Evolutionary conservation across 176 grass and related monocot species (phyloP).

Genomic region (Triticum timopheevii): DNA sequence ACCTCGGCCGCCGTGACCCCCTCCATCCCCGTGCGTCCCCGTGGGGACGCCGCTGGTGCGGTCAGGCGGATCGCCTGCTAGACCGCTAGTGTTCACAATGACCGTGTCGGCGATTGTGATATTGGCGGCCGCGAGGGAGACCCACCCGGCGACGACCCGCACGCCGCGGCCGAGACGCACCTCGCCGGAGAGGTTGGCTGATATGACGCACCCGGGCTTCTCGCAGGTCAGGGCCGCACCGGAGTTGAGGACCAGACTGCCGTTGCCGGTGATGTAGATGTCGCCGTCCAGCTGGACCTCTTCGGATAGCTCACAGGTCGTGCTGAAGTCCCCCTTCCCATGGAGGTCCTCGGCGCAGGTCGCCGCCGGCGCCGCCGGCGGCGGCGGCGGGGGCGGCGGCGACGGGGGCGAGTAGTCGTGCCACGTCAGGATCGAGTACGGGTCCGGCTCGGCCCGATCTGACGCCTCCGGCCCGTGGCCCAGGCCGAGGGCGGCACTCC

Average conservation of each 20-base stretch:
- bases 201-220: constrained; percentile 62
- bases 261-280: constrained; percentile 74
- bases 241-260: constrained; percentile 71
- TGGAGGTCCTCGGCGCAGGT: constrained; percentile 74
- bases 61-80: constrained; percentile 69
- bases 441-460: constrained; percentile 49
- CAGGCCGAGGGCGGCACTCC: constrained; percentile 41
- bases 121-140: constrained; percentile 60
- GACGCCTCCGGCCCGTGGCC: constrained; percentile 9
- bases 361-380: constrained; percentile 55
- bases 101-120: constrained; percentile 70
- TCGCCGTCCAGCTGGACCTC: constrained; percentile 54
- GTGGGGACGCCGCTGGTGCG: constrained; percentile 85
- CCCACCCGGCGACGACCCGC: constrained; percentile 63
- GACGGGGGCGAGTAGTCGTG: constrained; percentile 95
- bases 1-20: constrained; percentile 80
- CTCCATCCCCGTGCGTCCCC: constrained; percentile 84
- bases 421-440: constrained; percentile 92
- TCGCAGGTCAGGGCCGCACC: constrained; percentile 69
- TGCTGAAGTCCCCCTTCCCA: constrained; percentile 72
- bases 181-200: constrained; percentile 63
- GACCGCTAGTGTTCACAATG: constrained; percentile 67
- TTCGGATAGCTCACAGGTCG: constrained; percentile 67
- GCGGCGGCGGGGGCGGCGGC: constrained; percentile 71
- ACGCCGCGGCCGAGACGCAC: constrained; percentile 56